Conservation (phyloP, 768 basidiomycete species). For the Boletus speciosus region DNA sequence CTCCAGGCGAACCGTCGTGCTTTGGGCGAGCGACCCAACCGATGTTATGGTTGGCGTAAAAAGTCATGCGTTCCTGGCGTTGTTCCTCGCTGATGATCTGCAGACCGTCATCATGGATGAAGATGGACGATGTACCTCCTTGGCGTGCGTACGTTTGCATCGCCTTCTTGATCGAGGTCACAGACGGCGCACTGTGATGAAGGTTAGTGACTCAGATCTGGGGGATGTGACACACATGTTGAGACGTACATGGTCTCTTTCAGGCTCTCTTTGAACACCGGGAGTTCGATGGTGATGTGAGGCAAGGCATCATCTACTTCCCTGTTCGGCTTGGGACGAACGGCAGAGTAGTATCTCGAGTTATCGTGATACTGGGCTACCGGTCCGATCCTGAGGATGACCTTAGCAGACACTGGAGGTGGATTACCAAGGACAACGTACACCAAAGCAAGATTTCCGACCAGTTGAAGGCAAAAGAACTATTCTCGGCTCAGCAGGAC, state of each 20-base stretch:
- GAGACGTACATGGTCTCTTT: constrained; percentile 70
- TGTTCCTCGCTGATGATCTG: constrained; percentile 47
- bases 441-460: constrained; percentile 61
- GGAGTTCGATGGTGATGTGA: constrained; percentile 78
- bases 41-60: constrained; percentile 55
- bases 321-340: constrained; percentile 54
- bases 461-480: constrained; percentile 74
- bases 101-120: constrained; percentile 62
- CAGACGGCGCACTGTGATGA: constrained; percentile 57
- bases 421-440: constrained; percentile 25
- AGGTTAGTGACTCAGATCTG: not conserved
- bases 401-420: constrained; percentile 4
- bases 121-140: constrained; percentile 54
- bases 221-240: not conserved
- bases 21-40: constrained; percentile 59
- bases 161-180: constrained; percentile 63
- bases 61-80: constrained; percentile 45
- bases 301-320: constrained; percentile 63
- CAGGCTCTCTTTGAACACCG: constrained; percentile 84
- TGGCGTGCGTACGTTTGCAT: constrained; percentile 67
- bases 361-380: constrained; percentile 85
- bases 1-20: constrained; percentile 32
- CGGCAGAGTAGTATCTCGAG: constrained; percentile 76
- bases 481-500: constrained; percentile 25
- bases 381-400: constrained; percentile 58